Evolutionary conservation across 179 eudicot species (phyloP).

Genomic region (Beta lomatogona): DNA sequence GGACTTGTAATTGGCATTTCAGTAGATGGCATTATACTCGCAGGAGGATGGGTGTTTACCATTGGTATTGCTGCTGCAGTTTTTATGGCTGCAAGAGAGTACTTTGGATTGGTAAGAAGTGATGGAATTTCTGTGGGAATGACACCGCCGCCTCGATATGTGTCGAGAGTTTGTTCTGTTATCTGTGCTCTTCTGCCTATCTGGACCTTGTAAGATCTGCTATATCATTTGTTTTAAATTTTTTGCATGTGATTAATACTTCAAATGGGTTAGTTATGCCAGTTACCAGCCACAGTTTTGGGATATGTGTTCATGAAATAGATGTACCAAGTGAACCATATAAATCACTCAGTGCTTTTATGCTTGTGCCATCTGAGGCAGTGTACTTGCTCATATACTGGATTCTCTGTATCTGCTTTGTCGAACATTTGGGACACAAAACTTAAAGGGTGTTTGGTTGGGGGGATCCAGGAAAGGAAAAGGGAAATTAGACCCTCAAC

Average conservation of each 20-base stretch:
- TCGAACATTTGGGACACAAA: too few relatives aligned
- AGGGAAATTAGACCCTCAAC: too few relatives aligned
- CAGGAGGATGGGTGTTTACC: constrained; percentile 96
- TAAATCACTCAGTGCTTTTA: not conserved
- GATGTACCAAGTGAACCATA: not conserved
- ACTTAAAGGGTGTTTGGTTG: too few relatives aligned
- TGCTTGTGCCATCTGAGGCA: not conserved
- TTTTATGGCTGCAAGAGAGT: constrained; percentile 82
- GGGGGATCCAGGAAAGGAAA: too few relatives aligned
- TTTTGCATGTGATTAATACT: not conserved
- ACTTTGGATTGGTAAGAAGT: constrained; percentile 93
- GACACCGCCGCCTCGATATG: constrained; percentile 95
- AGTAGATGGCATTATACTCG: constrained; percentile 72
- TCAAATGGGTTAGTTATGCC: not conserved
- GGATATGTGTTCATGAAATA: not conserved
- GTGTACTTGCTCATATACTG: not conserved
- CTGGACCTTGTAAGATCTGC: constrained; percentile 76
- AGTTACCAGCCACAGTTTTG: not conserved
- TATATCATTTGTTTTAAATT: not conserved
- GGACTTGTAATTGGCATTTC: constrained; percentile 84
- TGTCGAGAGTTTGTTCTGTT: constrained; percentile 89
- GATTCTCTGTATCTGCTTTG: not conserved
- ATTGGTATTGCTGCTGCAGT: constrained; percentile 66
- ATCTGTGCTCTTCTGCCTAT: constrained; percentile 85
- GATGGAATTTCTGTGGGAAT: constrained; percentile 87